Conservation (phyloP, 176 grass and related monocot genomes). For the Otatea glauca region DNA sequence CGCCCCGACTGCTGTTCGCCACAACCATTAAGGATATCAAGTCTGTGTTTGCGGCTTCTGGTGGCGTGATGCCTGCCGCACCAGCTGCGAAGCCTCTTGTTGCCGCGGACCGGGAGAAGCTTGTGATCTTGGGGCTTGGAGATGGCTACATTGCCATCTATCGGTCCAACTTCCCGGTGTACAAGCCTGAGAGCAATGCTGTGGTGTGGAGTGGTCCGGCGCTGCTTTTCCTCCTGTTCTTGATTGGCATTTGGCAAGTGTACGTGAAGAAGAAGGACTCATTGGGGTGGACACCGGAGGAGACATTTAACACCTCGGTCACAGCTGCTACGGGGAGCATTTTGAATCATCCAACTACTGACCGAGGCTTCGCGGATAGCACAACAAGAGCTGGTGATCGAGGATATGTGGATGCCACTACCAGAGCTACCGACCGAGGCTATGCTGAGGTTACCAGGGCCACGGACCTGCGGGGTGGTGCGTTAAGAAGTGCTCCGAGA, state of each 20-base stretch:
- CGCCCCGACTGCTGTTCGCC: slow-evolving; percentile 63
- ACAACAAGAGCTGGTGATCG: slow-evolving; percentile 60
- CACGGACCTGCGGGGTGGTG: slow-evolving; percentile 50
- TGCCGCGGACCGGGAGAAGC: slow-evolving; percentile 67
- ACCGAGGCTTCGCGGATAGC: slow-evolving; percentile 60
- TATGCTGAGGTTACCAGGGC: slow-evolving; percentile 63
- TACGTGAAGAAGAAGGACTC: slow-evolving; percentile 99
- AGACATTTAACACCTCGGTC: slow-evolving; percentile 67
- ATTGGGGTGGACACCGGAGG: slow-evolving; percentile 74
- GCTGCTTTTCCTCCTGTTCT: slow-evolving; percentile 81
- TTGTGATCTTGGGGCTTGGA: slow-evolving; percentile 87
- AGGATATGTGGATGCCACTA: slow-evolving; percentile 53
- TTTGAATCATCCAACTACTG: slow-evolving; percentile 56
- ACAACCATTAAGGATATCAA: slow-evolving; percentile 76
- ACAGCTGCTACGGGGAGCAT: slow-evolving; percentile 54
- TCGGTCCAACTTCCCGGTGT: slow-evolving; percentile 74
- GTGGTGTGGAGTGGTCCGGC: slow-evolving; percentile 93
- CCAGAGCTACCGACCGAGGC: slow-evolving; percentile 60
- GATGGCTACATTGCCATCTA: slow-evolving; percentile 81
- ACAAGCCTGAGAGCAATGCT: slow-evolving; percentile 79
- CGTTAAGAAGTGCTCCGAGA: slow-evolving; percentile 62
- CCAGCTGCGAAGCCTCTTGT: slow-evolving; percentile 67
- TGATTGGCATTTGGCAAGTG: slow-evolving; percentile 92
- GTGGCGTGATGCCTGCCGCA: slow-evolving; percentile 6
- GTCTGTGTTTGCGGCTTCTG: slow-evolving; percentile 65